phyloP scores from a whole-genome alignment of 139 green algal species.

The Chlamydomonas sp. region DNA sequence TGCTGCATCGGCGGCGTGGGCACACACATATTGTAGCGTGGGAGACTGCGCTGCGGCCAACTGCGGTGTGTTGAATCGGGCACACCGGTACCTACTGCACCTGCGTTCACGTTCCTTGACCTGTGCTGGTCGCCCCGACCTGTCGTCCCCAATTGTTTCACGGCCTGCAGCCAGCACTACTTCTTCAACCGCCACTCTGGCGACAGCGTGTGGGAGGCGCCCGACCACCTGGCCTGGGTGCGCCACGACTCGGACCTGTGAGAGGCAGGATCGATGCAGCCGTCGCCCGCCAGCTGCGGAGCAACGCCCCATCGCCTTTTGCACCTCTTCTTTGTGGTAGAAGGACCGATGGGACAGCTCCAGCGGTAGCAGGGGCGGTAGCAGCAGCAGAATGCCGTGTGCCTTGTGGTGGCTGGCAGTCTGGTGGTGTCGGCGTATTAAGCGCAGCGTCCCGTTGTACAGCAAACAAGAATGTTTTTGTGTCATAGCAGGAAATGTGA shows the following conservation, averaged over 20 bases:
- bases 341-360: no score
- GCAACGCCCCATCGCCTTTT: no score
- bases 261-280: background rate
- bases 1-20: background rate
- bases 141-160: no score
- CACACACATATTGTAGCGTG: background rate
- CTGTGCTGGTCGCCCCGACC: background rate
- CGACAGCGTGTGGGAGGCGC: slow-evolving; percentile 33
- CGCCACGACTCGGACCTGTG: slow-evolving; percentile 37
- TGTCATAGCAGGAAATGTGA: no score
- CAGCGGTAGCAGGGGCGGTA: no score
- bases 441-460: no score
- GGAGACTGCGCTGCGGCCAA: background rate
- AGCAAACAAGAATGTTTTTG: no score
- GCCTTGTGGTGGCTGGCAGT: no score
- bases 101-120: background rate
- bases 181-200: slow-evolving; percentile 28
- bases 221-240: slow-evolving; percentile 23
- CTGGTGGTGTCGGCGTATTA: no score
- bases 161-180: slow-evolving; percentile 1
- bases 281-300: no score
- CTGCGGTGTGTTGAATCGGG: background rate
- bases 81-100: background rate
- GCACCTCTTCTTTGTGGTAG: no score
- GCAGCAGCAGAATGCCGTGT: no score